Conservation (phyloP, 2,329 filamentous ascomycete species). For the Simplicillium aogashimaense region DNA sequence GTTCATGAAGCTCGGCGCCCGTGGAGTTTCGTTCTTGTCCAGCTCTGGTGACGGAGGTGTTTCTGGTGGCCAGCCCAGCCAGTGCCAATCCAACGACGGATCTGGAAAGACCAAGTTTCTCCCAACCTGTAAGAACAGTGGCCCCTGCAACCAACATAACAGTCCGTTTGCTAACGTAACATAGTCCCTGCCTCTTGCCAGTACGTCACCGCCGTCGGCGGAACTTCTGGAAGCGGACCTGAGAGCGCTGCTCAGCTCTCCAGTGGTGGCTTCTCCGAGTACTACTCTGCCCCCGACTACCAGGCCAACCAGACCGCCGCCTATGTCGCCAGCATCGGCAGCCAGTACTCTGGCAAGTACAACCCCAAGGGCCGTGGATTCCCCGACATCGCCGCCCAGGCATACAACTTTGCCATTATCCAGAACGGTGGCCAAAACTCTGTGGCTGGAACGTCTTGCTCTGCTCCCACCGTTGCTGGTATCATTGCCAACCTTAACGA, state of each 20-base stretch:
- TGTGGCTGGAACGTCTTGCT: slow-evolving; percentile 10
- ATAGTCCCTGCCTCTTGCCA: slow-evolving; percentile 1
- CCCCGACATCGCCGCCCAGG: slow-evolving; percentile 29
- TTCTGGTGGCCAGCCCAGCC: background rate
- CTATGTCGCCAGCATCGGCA: slow-evolving; percentile 20
- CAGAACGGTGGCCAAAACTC: background rate
- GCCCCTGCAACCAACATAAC: background rate
- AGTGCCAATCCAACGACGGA: background rate
- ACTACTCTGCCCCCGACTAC: slow-evolving; percentile 18
- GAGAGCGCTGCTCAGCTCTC: background rate
- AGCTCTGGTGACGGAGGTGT: slow-evolving; percentile 2
- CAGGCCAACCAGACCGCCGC: slow-evolving; percentile 13
- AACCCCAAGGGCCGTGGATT: slow-evolving; percentile 24
- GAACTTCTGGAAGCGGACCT: background rate
- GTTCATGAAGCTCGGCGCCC: slow-evolving; percentile 2
- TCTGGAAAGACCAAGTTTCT: background rate
- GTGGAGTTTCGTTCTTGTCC: slow-evolving; percentile 1
- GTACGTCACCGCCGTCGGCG: slow-evolving; percentile 2
- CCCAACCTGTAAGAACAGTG: background rate
- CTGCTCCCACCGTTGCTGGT: slow-evolving; percentile 11
- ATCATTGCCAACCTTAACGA: slow-evolving; percentile 13
- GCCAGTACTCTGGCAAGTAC: slow-evolving; percentile 16
- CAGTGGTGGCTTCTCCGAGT: slow-evolving; percentile 22
- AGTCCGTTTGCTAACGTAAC: background rate
- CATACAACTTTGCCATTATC: slow-evolving; percentile 34